Conservation (phyloP, 2,329 filamentous ascomycete species). For the Penicillium janthinellum region DNA sequence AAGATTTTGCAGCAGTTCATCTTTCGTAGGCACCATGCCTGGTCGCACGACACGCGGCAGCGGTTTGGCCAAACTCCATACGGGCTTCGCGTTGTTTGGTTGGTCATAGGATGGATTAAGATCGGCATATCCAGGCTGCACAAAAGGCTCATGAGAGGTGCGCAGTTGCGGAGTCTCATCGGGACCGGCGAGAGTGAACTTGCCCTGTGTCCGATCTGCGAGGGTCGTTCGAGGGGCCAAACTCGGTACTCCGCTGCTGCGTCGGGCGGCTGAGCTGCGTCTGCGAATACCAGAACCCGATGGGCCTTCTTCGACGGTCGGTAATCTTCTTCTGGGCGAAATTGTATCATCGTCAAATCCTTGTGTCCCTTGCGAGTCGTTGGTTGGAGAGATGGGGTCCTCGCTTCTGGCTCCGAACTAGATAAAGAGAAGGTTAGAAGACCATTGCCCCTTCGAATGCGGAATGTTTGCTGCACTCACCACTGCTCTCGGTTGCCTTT, state of each 20-base stretch:
- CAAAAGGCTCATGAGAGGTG: slow-evolving; percentile 46
- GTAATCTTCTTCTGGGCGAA: slow-evolving; percentile 17
- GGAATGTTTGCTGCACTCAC: slow-evolving; percentile 2
- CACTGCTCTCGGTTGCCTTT: slow-evolving; percentile 11
- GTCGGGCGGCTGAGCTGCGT: slow-evolving; percentile 25
- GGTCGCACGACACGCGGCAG: slow-evolving; percentile 56
- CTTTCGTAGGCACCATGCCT: slow-evolving; percentile 54
- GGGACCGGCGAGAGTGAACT: slow-evolving; percentile 37
- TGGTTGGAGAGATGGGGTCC: slow-evolving; percentile 14
- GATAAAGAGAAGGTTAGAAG: not conserved
- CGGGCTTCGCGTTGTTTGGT: slow-evolving; percentile 51
- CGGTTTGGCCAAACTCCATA: slow-evolving; percentile 58
- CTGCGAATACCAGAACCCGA: slow-evolving; percentile 21
- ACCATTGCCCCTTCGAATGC: not conserved
- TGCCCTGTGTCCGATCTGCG: slow-evolving; percentile 31
- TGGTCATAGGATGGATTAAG: slow-evolving; percentile 60
- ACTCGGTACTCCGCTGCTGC: slow-evolving; percentile 26
- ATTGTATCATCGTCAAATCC: slow-evolving; percentile 11
- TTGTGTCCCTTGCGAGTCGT: slow-evolving; percentile 5
- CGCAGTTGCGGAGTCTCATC: slow-evolving; percentile 35
- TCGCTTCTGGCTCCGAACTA: slow-evolving; percentile 13
- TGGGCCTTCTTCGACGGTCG: slow-evolving; percentile 7
- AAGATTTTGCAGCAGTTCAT: slow-evolving; percentile 39
- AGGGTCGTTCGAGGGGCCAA: slow-evolving; percentile 30
- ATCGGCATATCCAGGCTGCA: slow-evolving; percentile 57